Base-by-base conservation (phyloP, 805 yeast species). In the Candida rishiriensis region DNA sequence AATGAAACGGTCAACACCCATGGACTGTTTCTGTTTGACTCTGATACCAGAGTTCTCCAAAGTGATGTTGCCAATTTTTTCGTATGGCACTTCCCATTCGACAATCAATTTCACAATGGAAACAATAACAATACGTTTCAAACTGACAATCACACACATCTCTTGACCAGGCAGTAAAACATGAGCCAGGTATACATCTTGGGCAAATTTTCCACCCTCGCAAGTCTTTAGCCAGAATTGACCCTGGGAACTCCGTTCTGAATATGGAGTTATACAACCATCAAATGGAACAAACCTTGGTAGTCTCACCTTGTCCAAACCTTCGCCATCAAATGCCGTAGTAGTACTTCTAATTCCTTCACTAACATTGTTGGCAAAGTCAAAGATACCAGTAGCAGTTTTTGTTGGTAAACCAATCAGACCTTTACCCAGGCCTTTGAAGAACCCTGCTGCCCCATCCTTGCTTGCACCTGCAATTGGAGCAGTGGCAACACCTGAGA, bases 321-420 rank as follows among this genome's bases (percentile, higher is more conserved):
- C 83, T 36, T 82, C 88, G 3, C 75, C 79, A 60, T 88, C 96
- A 60, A 88, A 84, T 1, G 86, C 91, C 0, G 96, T 87, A 0
- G 99, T 88, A 0, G 97, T 87, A 60, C 84, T 90, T 48, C 90
- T 75, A 39, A 95, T 89, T 26, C 98, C 98, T 60, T 90, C 97
- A 66, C 96, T 83, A 32, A 93, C 82, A 63, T 88, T 91, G 42
- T 86, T 85, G 1, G 98, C 96, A 50, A 95, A 71, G 60, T 93
- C 99, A 52, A 93, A 83, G 18, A 93, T 61, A 11, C 99, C 99
- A 53, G 91, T 89, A 0, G 97, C 96, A 0, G 98, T 88, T 69
- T 93, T 93, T 0, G 99, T 90, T 0, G 99, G 99, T 29, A 95
- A 67, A 0, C 99, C 99, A 44, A 93, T 79, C n/a, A 95, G 59